Evolutionary conservation across 1,284 basidiomycete genomes (phyloP), one percentile per base, ranked within the genome.

Genomic region (Austroboletus novae-zelandiae): DNA sequence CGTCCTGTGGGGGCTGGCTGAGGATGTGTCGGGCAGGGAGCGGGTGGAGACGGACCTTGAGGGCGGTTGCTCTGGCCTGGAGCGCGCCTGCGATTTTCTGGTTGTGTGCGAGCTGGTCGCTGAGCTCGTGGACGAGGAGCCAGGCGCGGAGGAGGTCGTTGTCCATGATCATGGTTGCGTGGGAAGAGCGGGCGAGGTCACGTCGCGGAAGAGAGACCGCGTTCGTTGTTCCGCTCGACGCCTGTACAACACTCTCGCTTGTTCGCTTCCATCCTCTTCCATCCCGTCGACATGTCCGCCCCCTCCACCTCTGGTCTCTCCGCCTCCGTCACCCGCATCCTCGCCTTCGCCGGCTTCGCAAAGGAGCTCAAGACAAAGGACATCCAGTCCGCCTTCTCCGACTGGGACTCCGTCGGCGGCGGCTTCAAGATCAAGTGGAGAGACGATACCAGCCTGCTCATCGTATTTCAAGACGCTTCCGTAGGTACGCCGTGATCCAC

Each of bases 391-490:
- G 88, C 94, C 37, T 98, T 99, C 70, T 78, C 84, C 47, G 91
- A 94, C 40, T 98, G 90, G 82, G 94, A 98, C 62, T 80, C 77
- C 54, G 77, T 86, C 42, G 84, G 79, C 53, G 94, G 94, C 35
- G 96, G 95, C 17, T 98, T 97, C 78, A 93, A 94, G 77, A 97
- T 99, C 71, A 99, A 99, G 71, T 99, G 96, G 96, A 83, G 87
- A 60, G 94, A 99, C 71, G 96, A 99, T 71, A 94, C 91, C 42
- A 95, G 91, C 65, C 90, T 96, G 40, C 76, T 97, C 64, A 89
- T 98, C 64, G 94, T 99, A 56, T 99, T 99, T 69, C 82, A 84
- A 60, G 91, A 94, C 70, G 83, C 89, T 55, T 75, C 81, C 50
- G 80, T 86, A 51, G 89, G 91, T 94, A 66, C 76, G 89, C 80